Evolutionary conservation across 305 asterid genomes (phyloP).

Genomic region (Fraxinus sp.): DNA sequence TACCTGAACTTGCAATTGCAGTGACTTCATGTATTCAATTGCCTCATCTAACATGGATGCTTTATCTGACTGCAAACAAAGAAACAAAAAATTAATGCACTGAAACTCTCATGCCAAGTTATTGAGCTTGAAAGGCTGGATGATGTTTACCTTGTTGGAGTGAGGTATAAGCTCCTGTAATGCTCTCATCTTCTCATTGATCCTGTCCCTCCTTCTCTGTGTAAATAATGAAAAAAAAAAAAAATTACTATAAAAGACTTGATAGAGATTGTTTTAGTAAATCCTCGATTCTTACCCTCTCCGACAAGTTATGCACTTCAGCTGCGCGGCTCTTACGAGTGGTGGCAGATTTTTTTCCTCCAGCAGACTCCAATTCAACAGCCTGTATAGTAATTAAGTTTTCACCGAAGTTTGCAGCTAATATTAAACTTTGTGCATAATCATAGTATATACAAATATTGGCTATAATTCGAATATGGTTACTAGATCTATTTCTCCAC

Average conservation of each 20-base stretch:
- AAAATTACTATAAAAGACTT: background rate
- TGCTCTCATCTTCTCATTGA: constrained; percentile 89
- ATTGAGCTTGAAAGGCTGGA: background rate
- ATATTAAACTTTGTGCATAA: background rate
- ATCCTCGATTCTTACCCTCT: constrained; percentile 52
- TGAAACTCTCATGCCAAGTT: background rate
- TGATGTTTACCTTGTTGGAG: constrained; percentile 60
- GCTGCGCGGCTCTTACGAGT: constrained; percentile 76
- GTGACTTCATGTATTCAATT: constrained; percentile 81
- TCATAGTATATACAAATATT: background rate
- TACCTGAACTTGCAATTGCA: constrained; percentile 89
- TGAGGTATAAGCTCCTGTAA: constrained; percentile 88
- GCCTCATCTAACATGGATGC: constrained; percentile 93
- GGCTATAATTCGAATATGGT: background rate
- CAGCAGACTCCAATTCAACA: constrained; percentile 55
- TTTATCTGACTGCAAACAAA: constrained; percentile 66
- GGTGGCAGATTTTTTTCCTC: constrained; percentile 50
- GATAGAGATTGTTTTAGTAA: background rate
- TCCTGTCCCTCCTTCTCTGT: constrained; percentile 81
- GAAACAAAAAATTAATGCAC: background rate
- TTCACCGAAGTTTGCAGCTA: background rate
- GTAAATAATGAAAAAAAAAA: background rate
- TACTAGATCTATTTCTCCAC: background rate
- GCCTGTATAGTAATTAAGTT: constrained; percentile 39
- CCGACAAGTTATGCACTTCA: constrained; percentile 83